Percentiles rank a stretch among this genome's conserved stretches.
phyloP scores from a whole-genome alignment of 495 filamentous ascomycete genomes.

The Aspergillus sclerotiicarbonarius region DNA sequence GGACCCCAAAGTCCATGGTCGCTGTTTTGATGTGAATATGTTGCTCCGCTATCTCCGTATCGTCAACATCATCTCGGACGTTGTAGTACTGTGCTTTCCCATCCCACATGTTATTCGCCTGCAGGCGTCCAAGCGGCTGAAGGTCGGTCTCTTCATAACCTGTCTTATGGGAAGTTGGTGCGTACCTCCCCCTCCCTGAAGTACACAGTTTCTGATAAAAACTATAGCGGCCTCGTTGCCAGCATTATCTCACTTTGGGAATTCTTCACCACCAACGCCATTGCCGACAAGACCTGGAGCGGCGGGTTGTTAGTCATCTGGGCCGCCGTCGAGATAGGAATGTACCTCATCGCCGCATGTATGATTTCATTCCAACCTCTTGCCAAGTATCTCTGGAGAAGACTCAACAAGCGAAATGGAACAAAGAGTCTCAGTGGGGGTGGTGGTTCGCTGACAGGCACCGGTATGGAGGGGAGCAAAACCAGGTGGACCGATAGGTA shows the following conservation, averaged over 20 bases:
- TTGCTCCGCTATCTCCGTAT: constrained; percentile 1
- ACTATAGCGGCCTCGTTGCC: not conserved
- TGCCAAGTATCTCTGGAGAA: not conserved
- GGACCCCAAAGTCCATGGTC: not conserved
- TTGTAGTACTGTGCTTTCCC: not conserved
- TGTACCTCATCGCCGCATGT: constrained; percentile 4
- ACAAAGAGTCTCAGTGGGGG: not conserved
- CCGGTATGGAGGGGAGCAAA: not conserved
- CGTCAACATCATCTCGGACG: not conserved
- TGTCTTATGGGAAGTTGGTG: not conserved
- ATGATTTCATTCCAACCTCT: constrained; percentile 1
- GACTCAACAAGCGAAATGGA: not conserved
- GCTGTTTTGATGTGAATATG: not conserved
- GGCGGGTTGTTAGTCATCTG: not conserved
- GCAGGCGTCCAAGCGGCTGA: not conserved
- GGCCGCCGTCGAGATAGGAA: not conserved
- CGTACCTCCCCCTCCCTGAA: not conserved
- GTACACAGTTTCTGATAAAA: not conserved
- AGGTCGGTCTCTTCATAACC: not conserved
- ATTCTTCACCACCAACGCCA: not conserved
- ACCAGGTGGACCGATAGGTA: not conserved
- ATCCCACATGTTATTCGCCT: not conserved
- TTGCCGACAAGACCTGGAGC: not conserved
- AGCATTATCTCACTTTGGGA: not conserved
- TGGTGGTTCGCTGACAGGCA: not conserved